phyloP scores from a whole-genome alignment of 345 rosid species.

The Abelmoschus esculentus region DNA sequence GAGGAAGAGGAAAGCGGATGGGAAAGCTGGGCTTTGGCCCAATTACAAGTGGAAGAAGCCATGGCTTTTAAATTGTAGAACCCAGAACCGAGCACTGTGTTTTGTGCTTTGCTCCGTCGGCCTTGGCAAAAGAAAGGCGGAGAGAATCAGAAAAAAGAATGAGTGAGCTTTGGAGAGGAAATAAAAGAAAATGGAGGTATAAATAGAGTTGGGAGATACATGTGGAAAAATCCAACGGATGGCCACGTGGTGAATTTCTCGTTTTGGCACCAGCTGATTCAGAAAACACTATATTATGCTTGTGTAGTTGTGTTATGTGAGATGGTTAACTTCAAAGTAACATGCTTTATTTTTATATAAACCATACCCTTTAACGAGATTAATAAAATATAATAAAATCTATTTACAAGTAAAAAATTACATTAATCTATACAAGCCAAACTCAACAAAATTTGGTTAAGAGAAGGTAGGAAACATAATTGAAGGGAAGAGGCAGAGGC shows the following conservation, averaged over 20 bases:
- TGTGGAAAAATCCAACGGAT: conserved; percentile 21
- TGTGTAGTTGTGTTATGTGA: not conserved
- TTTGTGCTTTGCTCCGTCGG: not conserved
- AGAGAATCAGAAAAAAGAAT: not conserved
- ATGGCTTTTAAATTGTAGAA: conserved; percentile 17
- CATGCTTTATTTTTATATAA: not conserved
- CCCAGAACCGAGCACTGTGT: not conserved
- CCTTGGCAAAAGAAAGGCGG: not conserved
- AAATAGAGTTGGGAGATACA: conserved; percentile 26
- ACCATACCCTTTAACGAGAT: not conserved
- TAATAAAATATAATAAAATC: too few relatives aligned
- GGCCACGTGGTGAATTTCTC: conserved; percentile 37
- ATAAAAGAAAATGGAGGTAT: conserved; percentile 13
- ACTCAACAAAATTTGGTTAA: too few relatives aligned
- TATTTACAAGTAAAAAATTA: not conserved
- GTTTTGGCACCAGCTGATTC: conserved; percentile 19
- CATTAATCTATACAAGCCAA: not conserved
- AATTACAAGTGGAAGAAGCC: conserved; percentile 33
- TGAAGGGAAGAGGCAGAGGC: not conserved
- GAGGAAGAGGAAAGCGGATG: conserved; percentile 26
- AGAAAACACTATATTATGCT: not conserved
- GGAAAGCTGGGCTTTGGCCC: conserved; percentile 28
- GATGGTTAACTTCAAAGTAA: not conserved
- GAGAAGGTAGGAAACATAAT: not conserved
- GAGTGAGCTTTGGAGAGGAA: conserved; percentile 9